Evolutionary conservation across 495 filamentous ascomycete species (phyloP), one percentile per base, ranked within the genome.

Genomic region (Pseudevernia furfuracea): DNA sequence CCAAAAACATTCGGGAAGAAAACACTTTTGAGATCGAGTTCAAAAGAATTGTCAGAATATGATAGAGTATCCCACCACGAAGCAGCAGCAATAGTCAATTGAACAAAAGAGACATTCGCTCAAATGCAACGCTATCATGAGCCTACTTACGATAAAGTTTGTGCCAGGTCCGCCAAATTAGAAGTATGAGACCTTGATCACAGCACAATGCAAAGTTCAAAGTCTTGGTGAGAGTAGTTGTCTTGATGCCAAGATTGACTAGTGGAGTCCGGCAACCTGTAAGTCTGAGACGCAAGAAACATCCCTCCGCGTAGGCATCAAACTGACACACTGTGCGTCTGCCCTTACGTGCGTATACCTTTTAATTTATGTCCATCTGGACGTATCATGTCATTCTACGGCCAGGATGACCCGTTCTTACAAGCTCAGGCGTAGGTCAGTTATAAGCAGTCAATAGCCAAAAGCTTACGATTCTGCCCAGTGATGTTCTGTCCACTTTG

Each of bases 351-450:
- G 48, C 39, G 56, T 56, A 37, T 32, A 14, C 55, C 19, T 41
- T 30, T 56, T 9, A 15, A 25, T 43, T 56, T n/a, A n/a, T 25
- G 8, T 32, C 49, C 30, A 30, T 46, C 52, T 23, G 41, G 11
- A 28, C 30, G 5, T 36, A 55, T 43, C 34, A 88, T 88, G 85
- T 84, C 85, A 74, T 87, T 82, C 59, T 89, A 84, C 52, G 85
- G 84, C 67, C 82, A 90, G 73, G 78, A 86, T 72, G 92, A 97
- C 71, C 92, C 92, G 34, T 97, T 96, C 80, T 87, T 95, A 75
- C 89, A 95, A 75, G 92, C 95, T 70, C 92, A 96, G 78, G 83
- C 88, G 90, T 92, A 77, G 70, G 84, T 63, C 44, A 30, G 61
- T 60, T 65, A 44, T 43, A 58, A 60, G 38, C 52, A 58, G 64